phyloP scores from a whole-genome alignment of 352 stramenopile species.

The Pythium brachiatum region DNA sequence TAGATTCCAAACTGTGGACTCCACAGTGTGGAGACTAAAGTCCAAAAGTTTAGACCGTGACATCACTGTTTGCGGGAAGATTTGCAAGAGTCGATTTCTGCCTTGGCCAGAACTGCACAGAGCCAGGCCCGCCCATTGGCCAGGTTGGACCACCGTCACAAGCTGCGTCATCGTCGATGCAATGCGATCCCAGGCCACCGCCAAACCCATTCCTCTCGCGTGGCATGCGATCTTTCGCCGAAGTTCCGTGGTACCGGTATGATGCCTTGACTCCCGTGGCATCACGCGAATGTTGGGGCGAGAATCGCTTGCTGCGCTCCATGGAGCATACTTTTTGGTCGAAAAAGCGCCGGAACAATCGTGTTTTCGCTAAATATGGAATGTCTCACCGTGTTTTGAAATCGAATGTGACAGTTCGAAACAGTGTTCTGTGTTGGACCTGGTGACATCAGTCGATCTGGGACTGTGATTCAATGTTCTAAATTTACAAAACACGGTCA shows the following conservation, averaged over 20 bases:
- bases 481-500: conserved; percentile 12
- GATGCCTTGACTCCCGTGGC: conserved; percentile 4
- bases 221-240: neutral
- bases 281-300: neutral
- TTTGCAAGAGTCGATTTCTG: conserved; percentile 8
- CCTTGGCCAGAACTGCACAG: neutral
- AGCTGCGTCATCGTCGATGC: neutral
- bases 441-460: neutral
- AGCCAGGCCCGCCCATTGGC: neutral
- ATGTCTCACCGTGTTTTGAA: conserved; percentile 2
- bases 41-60: neutral
- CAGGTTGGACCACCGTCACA: no score
- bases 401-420: neutral
- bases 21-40: no score
- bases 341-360: neutral
- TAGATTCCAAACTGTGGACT: no score
- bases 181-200: neutral
- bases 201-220: neutral
- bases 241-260: neutral
- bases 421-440: neutral
- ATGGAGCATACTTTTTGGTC: no score
- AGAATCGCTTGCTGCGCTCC: neutral
- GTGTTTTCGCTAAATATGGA: neutral
- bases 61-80: conserved; percentile 1
- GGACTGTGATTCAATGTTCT: neutral